These are phyloP conservation scores for Prunus persica DNA, from an alignment of 306 rosid genomes.

Conservation along the genomic window Prunus_persica_NCBIv2 NC_034012.1:6712001-6712500, in stretches of 20 bases:
- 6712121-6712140: slow-evolving; percentile 68
- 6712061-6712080: slow-evolving; percentile 20
- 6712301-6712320: slow-evolving; percentile 50
- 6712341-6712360: slow-evolving; percentile 47
- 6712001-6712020: not conserved
- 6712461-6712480: slow-evolving; percentile 60
- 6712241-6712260: slow-evolving; percentile 26
- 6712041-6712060: slow-evolving; percentile 21
- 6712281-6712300: slow-evolving; percentile 66
- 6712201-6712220: slow-evolving; percentile 33
- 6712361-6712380: slow-evolving; percentile 48
- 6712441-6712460: slow-evolving; percentile 66
- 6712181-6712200: slow-evolving; percentile 67
- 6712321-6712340: slow-evolving; percentile 29
- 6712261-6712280: slow-evolving; percentile 45
- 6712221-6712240: slow-evolving; percentile 35
- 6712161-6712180: slow-evolving; percentile 46
- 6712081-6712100: slow-evolving; percentile 66
- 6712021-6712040: not conserved
- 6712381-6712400: slow-evolving; percentile 34
- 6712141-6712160: slow-evolving; percentile 63
- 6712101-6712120: slow-evolving; percentile 61
- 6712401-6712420: slow-evolving; percentile 27
- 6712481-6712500: slow-evolving; percentile 51
- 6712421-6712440: slow-evolving; percentile 30